Conservation (phyloP, 495 filamentous ascomycete species). For the Symbiotaphrina buchneri region DNA sequence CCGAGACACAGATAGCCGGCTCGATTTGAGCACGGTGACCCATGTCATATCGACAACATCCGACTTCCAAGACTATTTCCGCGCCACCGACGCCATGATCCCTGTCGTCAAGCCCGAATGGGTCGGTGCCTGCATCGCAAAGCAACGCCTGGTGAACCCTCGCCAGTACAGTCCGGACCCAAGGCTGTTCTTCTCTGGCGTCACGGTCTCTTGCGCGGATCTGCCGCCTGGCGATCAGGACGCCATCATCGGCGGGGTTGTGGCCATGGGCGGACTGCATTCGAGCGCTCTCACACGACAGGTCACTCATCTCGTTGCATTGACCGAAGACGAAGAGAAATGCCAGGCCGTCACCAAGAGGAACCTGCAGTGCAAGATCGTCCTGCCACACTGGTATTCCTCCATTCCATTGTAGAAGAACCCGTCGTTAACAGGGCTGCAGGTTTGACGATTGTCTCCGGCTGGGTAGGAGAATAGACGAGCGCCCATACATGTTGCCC, state of each 20-base stretch:
- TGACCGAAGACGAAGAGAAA: constrained; percentile 52
- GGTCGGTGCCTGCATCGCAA: constrained; percentile 44
- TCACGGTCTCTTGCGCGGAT: constrained; percentile 53
- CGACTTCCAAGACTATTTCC: constrained; percentile 68
- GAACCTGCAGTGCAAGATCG: constrained; percentile 48
- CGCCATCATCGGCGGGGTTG: constrained; percentile 69
- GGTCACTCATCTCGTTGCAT: constrained; percentile 76
- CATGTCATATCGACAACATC: constrained; percentile 70
- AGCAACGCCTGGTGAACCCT: constrained; percentile 47
- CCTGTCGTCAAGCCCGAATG: constrained; percentile 72
- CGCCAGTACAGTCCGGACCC: constrained; percentile 81
- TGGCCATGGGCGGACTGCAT: constrained; percentile 75
- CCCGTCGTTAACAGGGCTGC: constrained; percentile 8
- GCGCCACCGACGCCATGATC: constrained; percentile 46
- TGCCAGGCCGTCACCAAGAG: constrained; percentile 38
- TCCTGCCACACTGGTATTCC: constrained; percentile 81
- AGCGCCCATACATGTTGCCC: constrained; percentile 69
- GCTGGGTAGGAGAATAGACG: constrained; percentile 69
- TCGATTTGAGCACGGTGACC: constrained; percentile 36
- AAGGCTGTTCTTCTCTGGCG: constrained; percentile 65
- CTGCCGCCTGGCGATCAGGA: constrained; percentile 81
- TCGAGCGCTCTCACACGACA: constrained; percentile 39
- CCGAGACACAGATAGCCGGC: too few relatives aligned
- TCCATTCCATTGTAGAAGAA: neutral
- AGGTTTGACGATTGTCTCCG: constrained; percentile 96